Evolutionary conservation across 2,329 filamentous ascomycete genomes (phyloP), one percentile per base, ranked within the genome.

Genomic region (Incumbomyces lentus): DNA sequence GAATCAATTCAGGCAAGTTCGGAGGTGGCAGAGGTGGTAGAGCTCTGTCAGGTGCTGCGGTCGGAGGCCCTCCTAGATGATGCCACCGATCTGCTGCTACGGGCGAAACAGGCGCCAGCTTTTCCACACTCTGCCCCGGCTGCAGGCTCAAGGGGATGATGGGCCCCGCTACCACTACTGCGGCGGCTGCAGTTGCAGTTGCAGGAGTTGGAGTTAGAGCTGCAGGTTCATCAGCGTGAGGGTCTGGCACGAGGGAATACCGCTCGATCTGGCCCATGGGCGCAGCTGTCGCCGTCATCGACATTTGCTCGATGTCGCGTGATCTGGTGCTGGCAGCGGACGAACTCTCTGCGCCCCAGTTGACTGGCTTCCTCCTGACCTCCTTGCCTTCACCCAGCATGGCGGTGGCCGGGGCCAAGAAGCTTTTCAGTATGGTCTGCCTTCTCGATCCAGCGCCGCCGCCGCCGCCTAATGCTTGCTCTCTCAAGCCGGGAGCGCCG

Each of bases 281-380:
- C 12, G 36, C 37, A 3, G 44, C 44, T 7, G 37, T 31, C n/a
- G 26, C 31, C n/a, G 44, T 46, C 35, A 46, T 33, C 8, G 44
- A 29, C 10, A 46, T 8, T 29, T 40, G 40, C 30, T 46, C 44
- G 14, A 8, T 29, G 10, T 35, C 44, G n/a, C 11, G 13, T n/a
- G 13, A n/a, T 35, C 16, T 17, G 10, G 33, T 30, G 8, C 3
- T 34, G 16, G 17, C 14, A 8, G 17, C 14, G 5, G n/a, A 14
- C 12, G 33, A 34, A 38, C n/a, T 45, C 22, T 40, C 19, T 7
- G 36, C 44, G 11, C 44, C 44, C 44, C 44, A 46, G 36, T 40
- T 33, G n/a, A 46, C 44, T 10, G 44, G 44, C 19, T 46, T 46
- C n/a, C 44, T n/a, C 30, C 17, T 46, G 26, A 46, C 40, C 29